These are phyloP conservation scores for Neoscytalidium dimidiatum DNA, from an alignment of 2,329 filamentous ascomycete genomes.

Conservation along the genomic window DNA sequence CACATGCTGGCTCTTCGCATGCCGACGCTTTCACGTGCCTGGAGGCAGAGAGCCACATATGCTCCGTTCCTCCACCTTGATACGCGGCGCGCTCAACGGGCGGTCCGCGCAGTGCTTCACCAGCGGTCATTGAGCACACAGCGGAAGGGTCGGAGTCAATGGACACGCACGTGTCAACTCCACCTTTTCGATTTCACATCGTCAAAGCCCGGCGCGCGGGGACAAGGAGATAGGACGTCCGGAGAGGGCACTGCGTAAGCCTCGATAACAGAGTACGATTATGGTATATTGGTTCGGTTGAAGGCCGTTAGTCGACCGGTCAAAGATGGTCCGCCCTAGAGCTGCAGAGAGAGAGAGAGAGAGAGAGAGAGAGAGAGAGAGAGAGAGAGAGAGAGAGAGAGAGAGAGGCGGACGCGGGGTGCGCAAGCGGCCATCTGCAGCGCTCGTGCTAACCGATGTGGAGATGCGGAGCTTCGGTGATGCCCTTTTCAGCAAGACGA, in stretches of 20 bases:
- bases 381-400: not conserved
- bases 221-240: not conserved
- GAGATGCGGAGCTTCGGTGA: slow-evolving; percentile 4
- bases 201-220: not conserved
- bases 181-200: not conserved
- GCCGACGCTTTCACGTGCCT: not conserved
- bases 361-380: not conserved
- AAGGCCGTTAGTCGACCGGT: not conserved
- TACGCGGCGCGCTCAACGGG: slow-evolving; percentile 1
- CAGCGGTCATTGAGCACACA: not conserved
- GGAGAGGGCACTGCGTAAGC: not conserved
- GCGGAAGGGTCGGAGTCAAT: not conserved
- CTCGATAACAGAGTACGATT: not conserved
- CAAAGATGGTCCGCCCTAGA: not conserved
- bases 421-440: not conserved
- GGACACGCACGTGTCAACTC: not conserved
- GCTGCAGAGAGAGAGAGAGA: not conserved
- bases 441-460: not conserved
- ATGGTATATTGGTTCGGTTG: not conserved
- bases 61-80: not conserved
- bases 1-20: not conserved
- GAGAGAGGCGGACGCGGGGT: not conserved
- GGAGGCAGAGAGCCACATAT: not conserved
- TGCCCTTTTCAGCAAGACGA: slow-evolving; percentile 11
- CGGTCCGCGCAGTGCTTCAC: not conserved